Conservation (phyloP, 2,329 filamentous ascomycete genomes). For the Incumbomyces delicatus region DNA sequence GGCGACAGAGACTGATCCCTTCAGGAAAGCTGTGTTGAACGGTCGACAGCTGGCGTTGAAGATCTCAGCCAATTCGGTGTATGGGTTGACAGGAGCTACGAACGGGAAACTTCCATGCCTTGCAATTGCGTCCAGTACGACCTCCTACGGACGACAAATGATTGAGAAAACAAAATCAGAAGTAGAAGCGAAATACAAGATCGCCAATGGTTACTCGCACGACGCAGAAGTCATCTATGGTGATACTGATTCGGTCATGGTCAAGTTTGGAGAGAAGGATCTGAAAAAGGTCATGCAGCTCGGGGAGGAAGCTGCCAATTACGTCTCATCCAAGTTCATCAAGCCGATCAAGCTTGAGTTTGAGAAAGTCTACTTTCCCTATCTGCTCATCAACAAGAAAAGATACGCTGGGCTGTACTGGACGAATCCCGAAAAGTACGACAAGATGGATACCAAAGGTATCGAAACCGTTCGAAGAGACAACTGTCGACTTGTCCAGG, state of each 20-base stretch:
- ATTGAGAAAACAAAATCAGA: constrained; percentile 97
- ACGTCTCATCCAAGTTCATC: constrained; percentile 82
- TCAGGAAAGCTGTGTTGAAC: constrained; percentile 96
- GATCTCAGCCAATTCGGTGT: constrained; percentile 94
- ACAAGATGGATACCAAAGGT: constrained; percentile 99
- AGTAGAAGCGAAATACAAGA: constrained; percentile 79
- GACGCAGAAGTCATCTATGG: constrained; percentile 97
- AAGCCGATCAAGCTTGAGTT: constrained; percentile 99
- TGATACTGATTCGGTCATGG: constrained; percentile 99
- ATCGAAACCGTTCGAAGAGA: constrained; percentile 97
- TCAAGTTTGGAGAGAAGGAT: constrained; percentile 89
- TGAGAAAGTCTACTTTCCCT: constrained; percentile 97
- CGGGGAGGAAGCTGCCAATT: constrained; percentile 83
- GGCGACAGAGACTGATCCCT: constrained; percentile 79
- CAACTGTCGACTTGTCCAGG: constrained; percentile 91
- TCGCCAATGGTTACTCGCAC: constrained; percentile 87
- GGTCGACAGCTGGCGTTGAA: constrained; percentile 94
- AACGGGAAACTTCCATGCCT: constrained; percentile 93
- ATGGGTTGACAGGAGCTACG: constrained; percentile 91
- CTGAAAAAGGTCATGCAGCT: constrained; percentile 84
- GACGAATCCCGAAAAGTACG: constrained; percentile 87
- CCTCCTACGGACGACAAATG: constrained; percentile 95
- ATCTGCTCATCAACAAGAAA: constrained; percentile 99
- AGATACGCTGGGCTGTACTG: constrained; percentile 96
- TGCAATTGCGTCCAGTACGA: constrained; percentile 91